Base-by-base conservation (phyloP, 192 early-diverging fungal species). In the Funneliformis mosseae region DNA sequence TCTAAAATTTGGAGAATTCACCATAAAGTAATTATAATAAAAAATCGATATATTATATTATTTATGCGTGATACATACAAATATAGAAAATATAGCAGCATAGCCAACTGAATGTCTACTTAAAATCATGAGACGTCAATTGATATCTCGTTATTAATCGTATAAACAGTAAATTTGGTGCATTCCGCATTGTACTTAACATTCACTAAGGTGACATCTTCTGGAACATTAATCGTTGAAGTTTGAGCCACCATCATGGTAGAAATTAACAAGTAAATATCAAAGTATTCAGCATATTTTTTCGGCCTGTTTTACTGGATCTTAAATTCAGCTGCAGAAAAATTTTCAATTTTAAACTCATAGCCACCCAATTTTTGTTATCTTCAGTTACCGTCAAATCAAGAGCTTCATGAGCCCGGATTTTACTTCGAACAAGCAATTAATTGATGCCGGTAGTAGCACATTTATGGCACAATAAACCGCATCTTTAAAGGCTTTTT, bases 241-340 rank as follows among this genome's bases (percentile, higher is more conserved):
- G 70, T 72, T n/a, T 72, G 70, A 72, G 21, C 21, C 41, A 72
- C 41, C 70, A 43, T 76, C 74, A 21, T 16, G 50, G 27, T 76
- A 61, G 55, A 76, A 76, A 60, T 76, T 76, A 43, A 62, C 12
- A 76, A 43, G 23, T 76, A 60, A 18, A 76, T 62, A 4, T 18
- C 3, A 62, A 61, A 76, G 27, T 61, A 76, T 21, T 76, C 60
- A 41, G 74, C 74, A 76, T 76, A 76, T 76, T 28, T 76, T 62
- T 55, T 33, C n/a, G 38, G 55, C 12, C 55, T 76, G 74, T 62
- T 76, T n/a, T 14, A 76, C 33, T 21, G 50, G 27, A 3, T 48
- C 74, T 33, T 45, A 42, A 76, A 76, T 9, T 76, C 7, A 7
- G 74, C 18, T n/a, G 25, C 1, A 33, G 50, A 61, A 16, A 76